phyloP scores from a whole-genome alignment of 2,329 filamentous ascomycete species.

The Sclerotinia nivalis region DNA sequence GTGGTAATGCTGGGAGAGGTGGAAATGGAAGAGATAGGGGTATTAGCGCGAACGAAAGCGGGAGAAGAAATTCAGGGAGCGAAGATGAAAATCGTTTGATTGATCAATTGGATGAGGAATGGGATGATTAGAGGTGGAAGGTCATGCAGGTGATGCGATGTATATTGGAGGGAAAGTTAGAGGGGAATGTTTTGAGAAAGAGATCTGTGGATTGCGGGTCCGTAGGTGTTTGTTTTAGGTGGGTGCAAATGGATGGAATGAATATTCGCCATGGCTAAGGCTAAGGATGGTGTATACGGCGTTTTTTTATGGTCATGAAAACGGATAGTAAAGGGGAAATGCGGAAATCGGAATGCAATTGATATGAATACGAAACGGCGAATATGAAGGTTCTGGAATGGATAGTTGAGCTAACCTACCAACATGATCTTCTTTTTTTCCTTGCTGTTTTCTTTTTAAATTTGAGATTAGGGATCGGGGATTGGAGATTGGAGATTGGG shows the following conservation, averaged over 20 bases:
- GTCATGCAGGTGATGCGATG: not conserved
- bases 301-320: not conserved
- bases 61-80: slow-evolving; percentile 25
- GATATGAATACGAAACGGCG: not conserved
- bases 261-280: not conserved
- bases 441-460: not conserved
- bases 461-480: too few species aligned
- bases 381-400: not conserved
- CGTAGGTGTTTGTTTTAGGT: too few species aligned
- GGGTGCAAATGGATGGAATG: too few species aligned
- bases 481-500: too few species aligned
- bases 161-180: not conserved
- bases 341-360: not conserved
- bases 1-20: slow-evolving; percentile 3
- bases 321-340: not conserved
- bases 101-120: slow-evolving; percentile 94
- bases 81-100: slow-evolving; percentile 94
- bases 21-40: slow-evolving; percentile 7
- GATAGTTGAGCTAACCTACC: not conserved
- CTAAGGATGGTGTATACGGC: slow-evolving; percentile 2
- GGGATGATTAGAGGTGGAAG: slow-evolving; percentile 67
- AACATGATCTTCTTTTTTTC: not conserved
- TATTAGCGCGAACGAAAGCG: slow-evolving; percentile 7
- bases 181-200: too few species aligned
- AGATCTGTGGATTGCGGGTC: too few species aligned